Evolutionary conservation across 306 rosid genomes (phyloP), one percentile per base, ranked within the genome.

Genomic region (Cicer pinnatifidum): DNA sequence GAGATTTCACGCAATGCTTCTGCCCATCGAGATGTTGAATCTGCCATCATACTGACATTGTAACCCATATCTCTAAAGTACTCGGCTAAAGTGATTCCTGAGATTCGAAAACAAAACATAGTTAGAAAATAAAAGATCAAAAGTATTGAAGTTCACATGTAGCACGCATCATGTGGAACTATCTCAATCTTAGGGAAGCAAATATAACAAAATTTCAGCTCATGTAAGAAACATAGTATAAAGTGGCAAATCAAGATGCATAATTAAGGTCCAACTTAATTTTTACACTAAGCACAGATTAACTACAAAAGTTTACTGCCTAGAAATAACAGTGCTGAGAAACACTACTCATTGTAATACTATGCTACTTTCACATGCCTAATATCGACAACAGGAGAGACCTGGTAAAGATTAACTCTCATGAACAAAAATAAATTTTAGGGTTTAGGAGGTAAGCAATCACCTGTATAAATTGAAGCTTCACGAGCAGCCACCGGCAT

Each of bases 401-500:
- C 65, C 23, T 73, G 52, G 71, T 28, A 70, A 28, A 66, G 41
- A 77, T 17, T 20, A 65, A 17, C 43, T 19, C 23, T 45, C 58
- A 3, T 13, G 64, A 68, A 65, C 52, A 48, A 9, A 48, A 46
- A 12, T 4, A 46, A 43, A 44, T 0, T 44, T 50, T 4, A 57
- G 66, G 73, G 48, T 63, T 69, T 67, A 38, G 46, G 41, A 59
- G 33, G 52, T 38, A 65, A 40, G 23, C 57, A 50, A 72, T 86
- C 78, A 95, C 99, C 99, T 53, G 99, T 95, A 85, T 95, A 95
- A 76, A 95, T 95, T 79, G 99, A 95, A 87, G 99, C 99, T 84
- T 95, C 99, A 82, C 99, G 99, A 83, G 99, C 99, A 81, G 99
- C 99, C 88, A 95, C 97, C 48, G 97, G 99, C 99, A 95, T 95